phyloP scores from a whole-genome alignment of 768 basidiomycete genomes.

The Termitomyces sp. region DNA sequence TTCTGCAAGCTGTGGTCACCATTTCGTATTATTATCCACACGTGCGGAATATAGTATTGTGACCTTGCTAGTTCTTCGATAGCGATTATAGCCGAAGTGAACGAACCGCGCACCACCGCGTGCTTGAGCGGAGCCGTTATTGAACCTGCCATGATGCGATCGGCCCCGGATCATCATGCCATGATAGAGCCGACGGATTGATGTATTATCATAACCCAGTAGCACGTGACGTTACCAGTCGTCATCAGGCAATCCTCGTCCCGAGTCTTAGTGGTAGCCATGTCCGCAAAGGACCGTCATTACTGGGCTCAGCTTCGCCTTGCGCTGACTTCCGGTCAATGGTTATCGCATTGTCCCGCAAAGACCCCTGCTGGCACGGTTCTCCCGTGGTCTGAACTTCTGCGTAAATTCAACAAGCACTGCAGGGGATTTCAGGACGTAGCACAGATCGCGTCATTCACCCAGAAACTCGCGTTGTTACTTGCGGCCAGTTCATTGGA shows the following conservation, averaged over 20 bases:
- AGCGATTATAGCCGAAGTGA: constrained; percentile 92
- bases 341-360: constrained; percentile 59
- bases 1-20: constrained; percentile 77
- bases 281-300: constrained; percentile 53
- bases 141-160: too few relatives aligned
- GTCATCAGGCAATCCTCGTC: too few relatives aligned
- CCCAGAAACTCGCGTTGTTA: constrained; percentile 55
- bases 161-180: too few relatives aligned
- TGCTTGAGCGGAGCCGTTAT: too few relatives aligned
- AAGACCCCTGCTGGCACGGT: constrained; percentile 45
- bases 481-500: constrained; percentile 41
- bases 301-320: constrained; percentile 75
- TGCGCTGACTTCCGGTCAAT: constrained; percentile 68
- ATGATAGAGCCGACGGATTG: too few relatives aligned
- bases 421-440: constrained; percentile 55
- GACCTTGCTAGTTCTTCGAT: constrained; percentile 97
- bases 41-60: constrained; percentile 91
- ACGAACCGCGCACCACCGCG: constrained; percentile 86
- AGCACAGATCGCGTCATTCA: constrained; percentile 62
- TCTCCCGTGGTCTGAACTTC: constrained; percentile 71
- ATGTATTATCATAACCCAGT: too few relatives aligned
- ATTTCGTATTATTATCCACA: constrained; percentile 83
- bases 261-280: too few relatives aligned
- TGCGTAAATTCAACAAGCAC: constrained; percentile 87
- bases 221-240: too few relatives aligned